A percentile compares a stretch with the other conserved stretches of the same genome.
Conservation (phyloP, 768 basidiomycete species). For the Tubosaeta sp. region DNA sequence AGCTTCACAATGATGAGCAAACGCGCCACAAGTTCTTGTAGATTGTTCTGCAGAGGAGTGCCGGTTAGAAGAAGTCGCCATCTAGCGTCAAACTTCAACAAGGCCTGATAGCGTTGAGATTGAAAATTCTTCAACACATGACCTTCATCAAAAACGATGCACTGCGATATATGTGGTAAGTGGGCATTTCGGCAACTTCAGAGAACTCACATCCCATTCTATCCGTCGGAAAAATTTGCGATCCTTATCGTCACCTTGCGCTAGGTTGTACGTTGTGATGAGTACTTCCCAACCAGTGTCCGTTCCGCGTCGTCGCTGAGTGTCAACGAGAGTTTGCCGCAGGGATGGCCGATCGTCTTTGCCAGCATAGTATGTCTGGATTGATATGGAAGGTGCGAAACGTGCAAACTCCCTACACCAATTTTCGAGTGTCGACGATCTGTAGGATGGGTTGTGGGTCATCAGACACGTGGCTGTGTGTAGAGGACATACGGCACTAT, state of each 20-base stretch:
- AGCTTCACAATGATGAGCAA: conserved; percentile 1
- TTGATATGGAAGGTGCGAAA: conserved; percentile 80
- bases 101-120: conserved; percentile 89
- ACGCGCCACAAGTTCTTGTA: conserved; percentile 84
- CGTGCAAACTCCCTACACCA: conserved; percentile 96
- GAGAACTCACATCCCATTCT: conserved; percentile 81
- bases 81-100: conserved; percentile 77
- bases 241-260: conserved; percentile 82
- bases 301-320: conserved; percentile 43
- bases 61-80: conserved; percentile 95
- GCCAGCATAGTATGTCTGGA: conserved; percentile 91
- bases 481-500: conserved; percentile 80
- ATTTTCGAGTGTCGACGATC: conserved; percentile 95
- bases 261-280: conserved; percentile 93
- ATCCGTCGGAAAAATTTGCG: conserved; percentile 90
- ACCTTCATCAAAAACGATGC: conserved; percentile 94
- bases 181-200: background rate
- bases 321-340: conserved; percentile 66
- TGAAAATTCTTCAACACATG: conserved; percentile 97
- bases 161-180: conserved; percentile 41
- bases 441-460: conserved; percentile 27
- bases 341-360: conserved; percentile 80
- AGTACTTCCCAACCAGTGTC: conserved; percentile 84
- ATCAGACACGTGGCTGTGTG: background rate
- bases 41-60: conserved; percentile 89